Base-by-base conservation (phyloP, 306 rosid species). In the Cyclanthera cordifolia region DNA sequence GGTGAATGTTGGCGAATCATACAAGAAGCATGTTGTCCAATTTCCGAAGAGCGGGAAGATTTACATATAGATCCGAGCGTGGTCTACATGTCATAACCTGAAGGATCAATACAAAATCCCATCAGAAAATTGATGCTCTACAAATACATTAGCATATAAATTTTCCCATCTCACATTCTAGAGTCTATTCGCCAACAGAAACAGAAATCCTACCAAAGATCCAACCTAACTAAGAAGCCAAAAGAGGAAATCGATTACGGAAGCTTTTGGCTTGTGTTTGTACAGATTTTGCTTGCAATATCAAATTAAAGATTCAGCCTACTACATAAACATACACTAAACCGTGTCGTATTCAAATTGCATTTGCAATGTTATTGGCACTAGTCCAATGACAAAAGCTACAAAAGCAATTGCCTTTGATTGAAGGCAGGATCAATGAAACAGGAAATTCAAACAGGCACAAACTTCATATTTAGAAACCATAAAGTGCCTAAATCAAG, bases 11-110 rank as follows among this genome's bases (percentile, higher is more conserved):
- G 55, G 67, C 70, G 68, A 75, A 55, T 66, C 97, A 82, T 88
- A 94, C 99, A 50, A 90, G 96, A 79, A 90, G 96, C 99, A 94
- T 86, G 85, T 90, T 88, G 65, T 94, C 99, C 82, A 94, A 65
- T 86, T 94, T 94, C 2, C 95, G 90, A 27, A 90, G 81, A 32
- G 97, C 99, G 4, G 96, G 97, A 48, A 94, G 97, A 75, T 90
- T 94, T 27, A 90, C 95, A 16, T 94, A 94, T 10, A 94, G 90
- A 85, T 94, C 96, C 2, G 85, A 84, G 52, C 99, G 95, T 0
- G 91, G 97, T 77, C 91, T 84, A 82, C 99, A 88, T 37, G 86
- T 82, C 96, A 94, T 94, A 74, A 94, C 83, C 99, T 92, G 82
- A 77, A 73, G 24, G 71, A 4, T 66, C 71, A 66, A 66, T 47